Conservation (phyloP, 2,329 filamentous ascomycete genomes). For the Elsinoe fawcettii region DNA sequence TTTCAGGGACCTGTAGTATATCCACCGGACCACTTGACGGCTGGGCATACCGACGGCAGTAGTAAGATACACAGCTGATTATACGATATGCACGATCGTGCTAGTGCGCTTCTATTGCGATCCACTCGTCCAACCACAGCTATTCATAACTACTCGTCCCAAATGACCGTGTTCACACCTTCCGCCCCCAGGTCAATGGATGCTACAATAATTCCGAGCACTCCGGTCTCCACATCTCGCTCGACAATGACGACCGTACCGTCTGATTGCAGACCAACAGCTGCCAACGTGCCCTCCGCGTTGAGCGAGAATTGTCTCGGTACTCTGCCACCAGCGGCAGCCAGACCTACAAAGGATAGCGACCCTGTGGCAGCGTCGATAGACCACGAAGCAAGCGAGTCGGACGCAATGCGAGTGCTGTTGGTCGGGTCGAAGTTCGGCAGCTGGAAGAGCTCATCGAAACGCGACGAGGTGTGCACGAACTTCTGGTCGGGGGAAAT, state of each 20-base stretch:
- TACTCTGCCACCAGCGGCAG: slow-evolving; percentile 55
- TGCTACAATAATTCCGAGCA: background rate
- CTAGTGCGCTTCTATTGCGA: background rate
- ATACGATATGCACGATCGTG: background rate
- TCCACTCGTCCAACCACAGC: background rate
- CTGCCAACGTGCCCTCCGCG: slow-evolving; percentile 54
- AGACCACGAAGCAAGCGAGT: slow-evolving; percentile 56
- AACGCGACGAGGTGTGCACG: slow-evolving; percentile 61
- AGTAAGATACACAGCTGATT: background rate
- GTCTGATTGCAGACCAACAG: slow-evolving; percentile 57
- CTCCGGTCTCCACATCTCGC: slow-evolving; percentile 53
- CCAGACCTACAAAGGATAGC: slow-evolving; percentile 49
- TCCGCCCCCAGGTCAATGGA: background rate
- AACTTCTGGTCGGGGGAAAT: slow-evolving; percentile 47
- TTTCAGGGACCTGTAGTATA: background rate
- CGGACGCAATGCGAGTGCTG: slow-evolving; percentile 34
- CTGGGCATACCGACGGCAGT: background rate
- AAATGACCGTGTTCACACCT: background rate
- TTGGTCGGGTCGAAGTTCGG: slow-evolving; percentile 38
- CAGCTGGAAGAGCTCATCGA: slow-evolving; percentile 47
- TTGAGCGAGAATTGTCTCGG: slow-evolving; percentile 64
- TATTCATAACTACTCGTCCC: background rate
- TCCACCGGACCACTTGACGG: background rate
- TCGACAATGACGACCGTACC: slow-evolving; percentile 53
- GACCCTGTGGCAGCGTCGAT: slow-evolving; percentile 42